Evolutionary conservation across 208 protist species (phyloP), one percentile per base, ranked within the genome.

Genomic region (Leishmania guyanensis): DNA sequence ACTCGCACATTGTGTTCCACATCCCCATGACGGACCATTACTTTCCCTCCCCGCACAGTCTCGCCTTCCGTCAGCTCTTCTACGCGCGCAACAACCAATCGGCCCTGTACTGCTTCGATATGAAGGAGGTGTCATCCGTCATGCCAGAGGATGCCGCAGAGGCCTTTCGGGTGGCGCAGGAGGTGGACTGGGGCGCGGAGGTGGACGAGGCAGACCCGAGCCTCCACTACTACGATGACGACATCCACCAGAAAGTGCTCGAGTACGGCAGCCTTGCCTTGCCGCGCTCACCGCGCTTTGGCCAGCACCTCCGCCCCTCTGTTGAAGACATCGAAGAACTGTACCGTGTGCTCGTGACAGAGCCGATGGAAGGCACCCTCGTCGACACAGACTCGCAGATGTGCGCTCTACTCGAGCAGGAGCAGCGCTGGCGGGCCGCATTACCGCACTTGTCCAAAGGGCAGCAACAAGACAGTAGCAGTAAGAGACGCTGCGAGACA

Each of bases 11-110:
- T 5, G 70, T 93, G 22, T 83, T 89, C 22, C 83, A 84, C 64
- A 50, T 94, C 22, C 91, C 91, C 9, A 80, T 94, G 62, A 94
- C 89, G 0, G 72, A 75, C 14, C 89, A 94, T 71, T 94, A 86
- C 77, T 92, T 94, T 60, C 84, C 88, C 29, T 86, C 82, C 5
- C 71, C 75, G 4, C 22, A 80, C 22, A 79, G 88, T n/a, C 86
- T 88, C 16, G 88, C 86, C 3, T 94, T 94, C 69, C 86, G 68
- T 66, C 91, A 94, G 74, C 84, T 94, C 53, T 74, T 84, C 46
- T 69, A 90, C 62, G 82, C 81, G 29, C 84, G 91, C 68, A 83
- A 86, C 58, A 79, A 86, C 65, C 91, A 90, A 64, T 91, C 88
- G 17, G 81, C 83, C 22, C 90, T 90, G 22, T 94, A 93, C 82